Evolutionary conservation across 805 yeast species (phyloP).

Genomic region (Candida silvatica): DNA sequence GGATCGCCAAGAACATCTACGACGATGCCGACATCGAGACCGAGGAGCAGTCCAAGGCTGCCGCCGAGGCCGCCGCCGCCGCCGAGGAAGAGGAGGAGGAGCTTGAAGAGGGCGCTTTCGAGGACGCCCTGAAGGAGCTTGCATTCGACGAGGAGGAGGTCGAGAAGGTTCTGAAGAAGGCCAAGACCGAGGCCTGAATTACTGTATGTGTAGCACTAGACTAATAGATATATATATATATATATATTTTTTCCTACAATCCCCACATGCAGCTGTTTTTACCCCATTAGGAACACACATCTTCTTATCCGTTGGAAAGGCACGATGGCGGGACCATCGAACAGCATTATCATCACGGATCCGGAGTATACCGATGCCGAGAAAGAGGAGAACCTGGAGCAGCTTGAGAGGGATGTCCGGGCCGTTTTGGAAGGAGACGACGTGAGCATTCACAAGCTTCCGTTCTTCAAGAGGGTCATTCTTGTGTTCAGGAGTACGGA

Average conservation of each 20-base stretch:
- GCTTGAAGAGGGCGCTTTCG: conserved; percentile 50
- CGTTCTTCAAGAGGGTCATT: conserved; percentile 19
- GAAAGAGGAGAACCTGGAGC: conserved; percentile 12
- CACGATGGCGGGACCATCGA: conserved; percentile 15
- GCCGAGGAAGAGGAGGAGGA: conserved; percentile 22
- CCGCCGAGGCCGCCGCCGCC: conserved; percentile 19
- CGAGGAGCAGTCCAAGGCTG: conserved; percentile 19
- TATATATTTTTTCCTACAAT: too few relatives aligned
- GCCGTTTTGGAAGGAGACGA: conserved; percentile 9
- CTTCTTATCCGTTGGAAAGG: too few relatives aligned
- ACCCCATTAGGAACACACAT: too few relatives aligned
- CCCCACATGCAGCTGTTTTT: too few relatives aligned
- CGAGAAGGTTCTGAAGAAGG: conserved; percentile 50
- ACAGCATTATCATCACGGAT: conserved; percentile 23
- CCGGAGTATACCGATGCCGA: conserved; percentile 9
- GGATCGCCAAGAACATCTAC: conserved; percentile 49
- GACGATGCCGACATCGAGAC: conserved; percentile 29
- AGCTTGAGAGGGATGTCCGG: conserved; percentile 10
- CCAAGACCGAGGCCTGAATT: too few relatives aligned
- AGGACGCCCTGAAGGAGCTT: conserved; percentile 71
- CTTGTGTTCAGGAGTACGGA: conserved; percentile 15
- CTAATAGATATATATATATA: too few relatives aligned
- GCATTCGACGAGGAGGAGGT: conserved; percentile 71
- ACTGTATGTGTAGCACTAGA: too few relatives aligned
- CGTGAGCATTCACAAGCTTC: conserved; percentile 14